Conservation (phyloP, 306 rosid genomes). For the Dalbergia oliveri region DNA sequence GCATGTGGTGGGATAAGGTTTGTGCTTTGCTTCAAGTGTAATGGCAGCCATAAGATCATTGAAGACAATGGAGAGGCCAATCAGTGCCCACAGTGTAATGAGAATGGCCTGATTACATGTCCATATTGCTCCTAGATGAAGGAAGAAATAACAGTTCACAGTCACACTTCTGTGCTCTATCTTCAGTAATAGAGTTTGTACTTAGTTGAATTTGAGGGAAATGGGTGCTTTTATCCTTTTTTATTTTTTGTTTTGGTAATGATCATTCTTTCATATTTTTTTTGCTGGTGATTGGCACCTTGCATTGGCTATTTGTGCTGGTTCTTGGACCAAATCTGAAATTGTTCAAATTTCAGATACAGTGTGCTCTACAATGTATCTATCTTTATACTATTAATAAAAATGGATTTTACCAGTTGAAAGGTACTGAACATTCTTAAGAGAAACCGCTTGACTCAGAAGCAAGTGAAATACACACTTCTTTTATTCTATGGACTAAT, state of each 20-base stretch:
- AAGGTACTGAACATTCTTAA: slow-evolving; percentile 29
- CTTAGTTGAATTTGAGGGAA: slow-evolving; percentile 34
- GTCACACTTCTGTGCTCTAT: slow-evolving; percentile 4
- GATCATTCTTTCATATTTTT: slow-evolving; percentile 48
- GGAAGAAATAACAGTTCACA: slow-evolving; percentile 7
- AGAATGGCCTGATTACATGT: slow-evolving; percentile 86
- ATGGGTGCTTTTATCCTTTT: neutral
- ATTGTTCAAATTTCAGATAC: slow-evolving; percentile 43
- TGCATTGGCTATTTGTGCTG: slow-evolving; percentile 42
- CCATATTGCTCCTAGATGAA: slow-evolving; percentile 70
- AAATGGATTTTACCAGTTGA: slow-evolving; percentile 16
- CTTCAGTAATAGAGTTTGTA: slow-evolving; percentile 41
- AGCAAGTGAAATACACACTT: neutral
- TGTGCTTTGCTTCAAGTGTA: slow-evolving; percentile 75
- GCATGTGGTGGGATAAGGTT: slow-evolving; percentile 83
- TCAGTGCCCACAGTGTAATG: slow-evolving; percentile 74
- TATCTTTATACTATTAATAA: slow-evolving; percentile 36
- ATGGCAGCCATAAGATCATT: slow-evolving; percentile 71
- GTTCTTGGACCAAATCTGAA: slow-evolving; percentile 44
- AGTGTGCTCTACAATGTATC: slow-evolving; percentile 17
- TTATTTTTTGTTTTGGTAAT: neutral
- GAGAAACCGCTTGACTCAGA: neutral
- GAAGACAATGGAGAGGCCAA: slow-evolving; percentile 47
- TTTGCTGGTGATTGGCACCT: slow-evolving; percentile 26
- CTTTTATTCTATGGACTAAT: neutral